phyloP scores from a whole-genome alignment of 2,329 filamentous ascomycete genomes.

The Xylariaceae sp. region DNA sequence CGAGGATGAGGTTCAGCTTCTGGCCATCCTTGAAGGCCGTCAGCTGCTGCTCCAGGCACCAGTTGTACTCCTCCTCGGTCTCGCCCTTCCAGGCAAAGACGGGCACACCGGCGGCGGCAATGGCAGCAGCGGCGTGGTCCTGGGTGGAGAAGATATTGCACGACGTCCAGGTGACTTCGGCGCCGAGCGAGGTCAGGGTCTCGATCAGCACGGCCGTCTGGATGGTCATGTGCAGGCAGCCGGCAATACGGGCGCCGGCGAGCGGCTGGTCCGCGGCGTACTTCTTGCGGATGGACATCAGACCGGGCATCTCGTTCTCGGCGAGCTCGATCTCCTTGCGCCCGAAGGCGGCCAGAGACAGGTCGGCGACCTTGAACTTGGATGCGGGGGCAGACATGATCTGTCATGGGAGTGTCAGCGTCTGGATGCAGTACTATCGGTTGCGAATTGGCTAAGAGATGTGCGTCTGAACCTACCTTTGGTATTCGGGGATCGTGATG shows the following conservation, averaged over 20 bases:
- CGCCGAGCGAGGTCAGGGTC: slow-evolving; percentile 88
- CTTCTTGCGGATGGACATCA: slow-evolving; percentile 89
- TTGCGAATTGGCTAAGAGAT: background rate
- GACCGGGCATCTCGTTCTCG: slow-evolving; percentile 94
- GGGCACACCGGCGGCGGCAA: slow-evolving; percentile 86
- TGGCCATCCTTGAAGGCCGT: slow-evolving; percentile 92
- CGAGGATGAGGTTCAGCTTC: slow-evolving; percentile 97
- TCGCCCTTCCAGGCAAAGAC: slow-evolving; percentile 78
- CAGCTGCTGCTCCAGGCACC: slow-evolving; percentile 99
- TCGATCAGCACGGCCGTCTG: slow-evolving; percentile 99
- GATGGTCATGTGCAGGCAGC: slow-evolving; percentile 99
- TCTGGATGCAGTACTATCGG: slow-evolving; percentile 7
- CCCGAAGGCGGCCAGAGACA: slow-evolving; percentile 94
- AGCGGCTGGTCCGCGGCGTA: slow-evolving; percentile 91
- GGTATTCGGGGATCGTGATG: no score
- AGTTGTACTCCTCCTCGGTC: slow-evolving; percentile 99
- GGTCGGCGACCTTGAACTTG: slow-evolving; percentile 98
- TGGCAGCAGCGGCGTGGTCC: slow-evolving; percentile 95
- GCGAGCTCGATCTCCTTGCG: slow-evolving; percentile 98
- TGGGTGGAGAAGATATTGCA: slow-evolving; percentile 99
- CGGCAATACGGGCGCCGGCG: slow-evolving; percentile 89
- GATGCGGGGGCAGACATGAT: slow-evolving; percentile 70
- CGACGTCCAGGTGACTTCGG: slow-evolving; percentile 96
- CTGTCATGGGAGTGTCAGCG: background rate
- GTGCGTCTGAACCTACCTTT: background rate